These are phyloP conservation scores for Mycosphaerella arachidis DNA, from an alignment of 2,329 filamentous ascomycete species.

Conservation along the genomic window DNA sequence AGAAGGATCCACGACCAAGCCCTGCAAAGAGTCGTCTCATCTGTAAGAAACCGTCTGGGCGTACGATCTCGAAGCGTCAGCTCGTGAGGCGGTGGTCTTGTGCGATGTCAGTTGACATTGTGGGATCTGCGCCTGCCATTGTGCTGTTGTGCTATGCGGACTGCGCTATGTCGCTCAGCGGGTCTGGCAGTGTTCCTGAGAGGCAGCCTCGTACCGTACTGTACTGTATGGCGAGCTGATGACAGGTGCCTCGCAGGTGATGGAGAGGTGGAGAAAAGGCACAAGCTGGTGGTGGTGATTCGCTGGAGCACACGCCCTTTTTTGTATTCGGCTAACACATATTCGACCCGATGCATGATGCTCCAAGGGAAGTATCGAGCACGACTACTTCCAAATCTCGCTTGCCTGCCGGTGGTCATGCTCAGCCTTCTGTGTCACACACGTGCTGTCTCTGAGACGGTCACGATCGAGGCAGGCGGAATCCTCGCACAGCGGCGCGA, in stretches of 20 bases:
- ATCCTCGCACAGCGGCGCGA: constrained; percentile 13
- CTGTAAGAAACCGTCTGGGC: neutral
- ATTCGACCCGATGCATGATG: neutral
- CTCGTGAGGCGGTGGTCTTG: neutral
- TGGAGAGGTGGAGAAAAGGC: neutral
- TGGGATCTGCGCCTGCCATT: neutral
- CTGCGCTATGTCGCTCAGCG: neutral
- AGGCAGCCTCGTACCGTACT: neutral
- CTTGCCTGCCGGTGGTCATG: neutral
- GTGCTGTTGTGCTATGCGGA: neutral
- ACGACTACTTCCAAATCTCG: neutral
- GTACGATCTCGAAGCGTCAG: neutral
- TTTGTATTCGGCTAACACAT: neutral
- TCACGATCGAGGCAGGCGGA: neutral
- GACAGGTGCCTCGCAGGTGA: neutral
- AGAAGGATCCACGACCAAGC: neutral
- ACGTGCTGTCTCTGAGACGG: neutral
- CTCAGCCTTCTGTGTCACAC: neutral
- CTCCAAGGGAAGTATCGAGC: neutral
- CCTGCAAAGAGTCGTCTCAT: neutral
- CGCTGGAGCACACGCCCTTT: neutral
- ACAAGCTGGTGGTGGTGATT: neutral
- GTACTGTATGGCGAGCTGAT: neutral
- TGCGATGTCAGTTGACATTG: neutral
- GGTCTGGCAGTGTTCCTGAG: neutral